A percentile compares a stretch with the other conserved stretches of the same genome.
Evolutionary conservation across 192 early-diverging fungal genomes (phyloP).

Genomic region (Coemansia sp.): DNA sequence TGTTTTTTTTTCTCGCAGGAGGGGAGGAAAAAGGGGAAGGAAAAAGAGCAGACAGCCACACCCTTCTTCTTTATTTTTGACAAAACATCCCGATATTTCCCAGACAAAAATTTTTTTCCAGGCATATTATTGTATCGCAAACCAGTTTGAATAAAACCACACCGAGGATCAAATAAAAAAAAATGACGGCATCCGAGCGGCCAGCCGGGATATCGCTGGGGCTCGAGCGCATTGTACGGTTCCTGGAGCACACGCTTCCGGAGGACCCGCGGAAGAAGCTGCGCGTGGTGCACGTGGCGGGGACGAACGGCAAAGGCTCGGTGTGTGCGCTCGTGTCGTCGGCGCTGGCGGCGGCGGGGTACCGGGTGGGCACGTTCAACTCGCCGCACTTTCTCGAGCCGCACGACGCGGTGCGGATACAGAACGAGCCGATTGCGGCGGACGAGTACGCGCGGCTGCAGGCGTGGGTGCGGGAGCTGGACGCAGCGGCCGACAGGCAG

Average conservation of each 20-base stretch:
- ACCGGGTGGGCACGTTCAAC: conserved; percentile 64
- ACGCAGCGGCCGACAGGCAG: too few relatives aligned
- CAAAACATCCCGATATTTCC: neutral
- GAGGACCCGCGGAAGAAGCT: conserved; percentile 53
- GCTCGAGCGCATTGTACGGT: conserved; percentile 51
- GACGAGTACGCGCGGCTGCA: conserved; percentile 45
- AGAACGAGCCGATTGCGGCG: conserved; percentile 49
- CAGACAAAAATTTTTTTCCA: neutral
- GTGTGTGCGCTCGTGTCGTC: conserved; percentile 61
- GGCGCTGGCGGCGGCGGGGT: conserved; percentile 35
- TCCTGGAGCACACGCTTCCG: conserved; percentile 49
- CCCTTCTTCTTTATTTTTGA: neutral
- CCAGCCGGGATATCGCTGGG: conserved; percentile 29
- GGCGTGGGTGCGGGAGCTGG: conserved; percentile 39
- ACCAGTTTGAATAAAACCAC: too few relatives aligned
- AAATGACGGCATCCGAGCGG: conserved; percentile 2
- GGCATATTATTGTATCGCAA: neutral
- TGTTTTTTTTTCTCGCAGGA: neutral
- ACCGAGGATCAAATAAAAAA: too few relatives aligned
- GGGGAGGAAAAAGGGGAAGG: too few relatives aligned
- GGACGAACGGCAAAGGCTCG: conserved; percentile 90
- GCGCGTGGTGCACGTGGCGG: conserved; percentile 76
- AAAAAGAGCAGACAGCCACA: too few relatives aligned
- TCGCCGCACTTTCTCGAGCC: conserved; percentile 75
- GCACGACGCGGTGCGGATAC: conserved; percentile 63